Conservation (phyloP, 1,284 basidiomycete species). For the Limonomyces culmigenus region DNA sequence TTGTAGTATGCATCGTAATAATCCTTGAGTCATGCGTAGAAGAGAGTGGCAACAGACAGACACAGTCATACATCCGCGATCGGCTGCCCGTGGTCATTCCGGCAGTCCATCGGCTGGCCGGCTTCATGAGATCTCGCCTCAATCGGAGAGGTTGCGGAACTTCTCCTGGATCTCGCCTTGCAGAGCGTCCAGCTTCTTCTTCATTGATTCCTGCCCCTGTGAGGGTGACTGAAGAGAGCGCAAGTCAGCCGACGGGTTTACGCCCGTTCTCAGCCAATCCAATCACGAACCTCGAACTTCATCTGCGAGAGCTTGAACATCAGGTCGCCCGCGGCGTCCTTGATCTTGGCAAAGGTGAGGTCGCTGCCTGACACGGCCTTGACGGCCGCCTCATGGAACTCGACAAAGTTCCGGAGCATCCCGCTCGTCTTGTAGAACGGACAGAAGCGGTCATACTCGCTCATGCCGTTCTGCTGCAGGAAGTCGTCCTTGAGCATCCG, state of each 20-base stretch:
- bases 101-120: too few species aligned
- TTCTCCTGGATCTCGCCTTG: constrained; percentile 79
- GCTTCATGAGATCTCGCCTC: too few species aligned
- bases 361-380: constrained; percentile 77
- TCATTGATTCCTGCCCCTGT: constrained; percentile 70
- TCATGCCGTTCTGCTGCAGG: constrained; percentile 98
- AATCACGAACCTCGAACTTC: constrained; percentile 90
- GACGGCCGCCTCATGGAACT: constrained; percentile 83
- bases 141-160: constrained; percentile 77
- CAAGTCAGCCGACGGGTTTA: constrained; percentile 2
- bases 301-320: constrained; percentile 96
- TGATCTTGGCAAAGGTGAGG: constrained; percentile 85
- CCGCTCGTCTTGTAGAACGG: constrained; percentile 97
- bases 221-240: constrained; percentile 47
- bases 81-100: too few species aligned
- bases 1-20: too few species aligned
- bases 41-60: too few species aligned
- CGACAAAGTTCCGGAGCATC: constrained; percentile 93
- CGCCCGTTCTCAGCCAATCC: too few species aligned
- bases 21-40: too few species aligned
- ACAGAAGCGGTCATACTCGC: constrained; percentile 93
- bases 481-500: constrained; percentile 98
- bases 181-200: constrained; percentile 64
- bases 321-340: constrained; percentile 74
- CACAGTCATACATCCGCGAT: too few species aligned